Conservation (phyloP, 2,329 filamentous ascomycete genomes). For the Keithomyces neogunnii region DNA sequence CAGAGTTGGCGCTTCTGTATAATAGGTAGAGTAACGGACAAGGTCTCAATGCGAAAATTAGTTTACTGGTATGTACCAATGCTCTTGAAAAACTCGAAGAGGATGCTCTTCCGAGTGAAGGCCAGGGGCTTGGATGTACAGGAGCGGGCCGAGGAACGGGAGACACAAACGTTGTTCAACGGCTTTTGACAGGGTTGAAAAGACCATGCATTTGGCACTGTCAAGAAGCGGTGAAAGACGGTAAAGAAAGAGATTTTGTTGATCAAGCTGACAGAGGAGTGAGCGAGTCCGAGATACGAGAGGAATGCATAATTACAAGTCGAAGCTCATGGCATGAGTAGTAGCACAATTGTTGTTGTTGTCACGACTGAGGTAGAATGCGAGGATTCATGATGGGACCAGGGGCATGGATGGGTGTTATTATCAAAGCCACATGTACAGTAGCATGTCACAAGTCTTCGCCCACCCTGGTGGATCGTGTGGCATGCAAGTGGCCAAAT, state of each 20-base stretch:
- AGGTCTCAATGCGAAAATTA: background rate
- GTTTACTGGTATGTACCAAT: background rate
- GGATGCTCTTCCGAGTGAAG: background rate
- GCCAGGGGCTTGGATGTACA: background rate
- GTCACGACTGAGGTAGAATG: no score
- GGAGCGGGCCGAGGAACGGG: constrained; percentile 2
- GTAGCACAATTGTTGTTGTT: background rate
- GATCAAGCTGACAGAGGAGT: background rate
- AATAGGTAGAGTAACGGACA: constrained; percentile 3
- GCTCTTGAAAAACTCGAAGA: background rate
- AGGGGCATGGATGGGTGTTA: no score
- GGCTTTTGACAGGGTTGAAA: background rate
- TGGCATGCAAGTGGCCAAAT: no score
- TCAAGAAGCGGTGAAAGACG: background rate
- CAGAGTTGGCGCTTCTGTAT: constrained; percentile 2
- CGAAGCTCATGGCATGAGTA: background rate
- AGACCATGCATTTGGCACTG: background rate
- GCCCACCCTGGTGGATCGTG: no score
- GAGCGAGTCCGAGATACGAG: background rate
- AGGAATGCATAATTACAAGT: background rate
- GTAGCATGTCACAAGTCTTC: no score
- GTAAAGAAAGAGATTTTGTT: background rate
- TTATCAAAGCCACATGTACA: no score
- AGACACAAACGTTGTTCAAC: background rate
- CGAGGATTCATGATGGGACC: no score